Conservation (phyloP, 2,329 filamentous ascomycete species). For the Ophiocordyceps camponoti-leonardi region DNA sequence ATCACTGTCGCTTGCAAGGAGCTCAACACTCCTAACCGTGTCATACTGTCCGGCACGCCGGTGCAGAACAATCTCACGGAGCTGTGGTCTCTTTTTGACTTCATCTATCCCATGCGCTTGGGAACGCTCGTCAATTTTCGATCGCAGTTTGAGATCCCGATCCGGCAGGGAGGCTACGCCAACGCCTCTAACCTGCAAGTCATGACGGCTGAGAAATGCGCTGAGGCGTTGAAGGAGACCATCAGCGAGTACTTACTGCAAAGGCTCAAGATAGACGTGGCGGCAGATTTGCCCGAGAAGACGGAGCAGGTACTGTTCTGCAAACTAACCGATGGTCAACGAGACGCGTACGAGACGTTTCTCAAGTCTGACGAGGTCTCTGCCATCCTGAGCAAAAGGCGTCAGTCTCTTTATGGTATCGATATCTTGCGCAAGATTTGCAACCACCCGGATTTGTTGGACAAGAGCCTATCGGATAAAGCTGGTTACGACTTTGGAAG, state of each 20-base stretch:
- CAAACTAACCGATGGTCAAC: constrained; percentile 64
- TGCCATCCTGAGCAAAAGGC: constrained; percentile 58
- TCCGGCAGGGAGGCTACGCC: constrained; percentile 82
- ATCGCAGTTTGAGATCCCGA: constrained; percentile 84
- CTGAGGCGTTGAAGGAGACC: constrained; percentile 81
- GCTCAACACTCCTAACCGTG: constrained; percentile 69
- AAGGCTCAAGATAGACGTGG: constrained; percentile 84
- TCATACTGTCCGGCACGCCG: constrained; percentile 90
- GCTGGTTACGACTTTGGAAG: constrained; percentile 61
- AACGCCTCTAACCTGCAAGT: constrained; percentile 90
- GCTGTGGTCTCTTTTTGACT: constrained; percentile 94
- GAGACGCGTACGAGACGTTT: constrained; percentile 66
- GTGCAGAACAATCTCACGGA: constrained; percentile 96
- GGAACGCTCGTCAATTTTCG: constrained; percentile 85
- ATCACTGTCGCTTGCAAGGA: constrained; percentile 95
- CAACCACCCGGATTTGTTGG: constrained; percentile 83
- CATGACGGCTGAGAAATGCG: constrained; percentile 85
- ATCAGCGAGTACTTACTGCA: constrained; percentile 90
- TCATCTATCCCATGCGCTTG: constrained; percentile 89
- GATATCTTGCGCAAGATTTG: constrained; percentile 91
- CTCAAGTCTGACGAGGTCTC: constrained; percentile 69
- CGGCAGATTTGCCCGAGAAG: constrained; percentile 85
- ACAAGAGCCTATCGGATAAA: constrained; percentile 39
- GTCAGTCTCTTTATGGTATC: constrained; percentile 75
- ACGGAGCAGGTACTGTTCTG: constrained; percentile 94